Percentiles rank a stretch among this genome's conserved stretches.
phyloP scores from a whole-genome alignment of 2,329 filamentous ascomycete genomes.

The Colletotrichum sp. region DNA sequence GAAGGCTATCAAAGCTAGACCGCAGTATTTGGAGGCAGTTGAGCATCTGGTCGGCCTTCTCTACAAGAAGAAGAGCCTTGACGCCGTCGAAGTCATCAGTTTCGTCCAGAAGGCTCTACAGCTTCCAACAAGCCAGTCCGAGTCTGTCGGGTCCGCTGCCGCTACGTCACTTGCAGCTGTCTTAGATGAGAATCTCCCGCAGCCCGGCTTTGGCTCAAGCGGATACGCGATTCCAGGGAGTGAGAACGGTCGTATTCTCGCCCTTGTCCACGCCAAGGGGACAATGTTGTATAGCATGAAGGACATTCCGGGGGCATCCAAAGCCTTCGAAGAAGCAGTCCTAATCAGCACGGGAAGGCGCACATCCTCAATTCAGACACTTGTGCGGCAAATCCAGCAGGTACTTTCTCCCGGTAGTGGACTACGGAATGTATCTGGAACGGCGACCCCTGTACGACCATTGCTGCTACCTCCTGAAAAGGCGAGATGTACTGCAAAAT shows the following conservation, averaged over 20 bases:
- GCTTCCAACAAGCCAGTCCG: neutral
- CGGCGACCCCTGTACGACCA: constrained; percentile 45
- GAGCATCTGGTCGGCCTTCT: constrained; percentile 91
- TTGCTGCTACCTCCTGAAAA: constrained; percentile 83
- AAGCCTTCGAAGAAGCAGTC: constrained; percentile 93
- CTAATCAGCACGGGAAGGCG: constrained; percentile 81
- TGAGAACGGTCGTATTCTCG: constrained; percentile 91
- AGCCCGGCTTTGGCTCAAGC: constrained; percentile 58
- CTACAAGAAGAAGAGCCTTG: constrained; percentile 80
- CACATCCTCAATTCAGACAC: constrained; percentile 72
- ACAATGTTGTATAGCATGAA: constrained; percentile 95
- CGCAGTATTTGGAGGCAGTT: constrained; percentile 91
- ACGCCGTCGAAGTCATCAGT: constrained; percentile 87
- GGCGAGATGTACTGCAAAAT: constrained; percentile 80
- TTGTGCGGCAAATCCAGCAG: constrained; percentile 79
- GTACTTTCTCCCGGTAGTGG: constrained; percentile 60
- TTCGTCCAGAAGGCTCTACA: constrained; percentile 78
- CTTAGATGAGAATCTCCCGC: constrained; percentile 23
- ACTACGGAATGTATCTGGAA: constrained; percentile 27
- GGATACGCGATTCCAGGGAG: constrained; percentile 84
- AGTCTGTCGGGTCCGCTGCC: constrained; percentile 40
- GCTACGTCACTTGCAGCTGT: neutral
- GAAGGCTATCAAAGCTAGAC: constrained; percentile 80
- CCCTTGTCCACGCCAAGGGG: constrained; percentile 96
- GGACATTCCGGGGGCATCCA: constrained; percentile 79